A percentile compares a stretch with the other conserved stretches of the same genome.
Evolutionary conservation across 345 rosid genomes (phyloP).

Genomic region (Camelina laxa): DNA sequence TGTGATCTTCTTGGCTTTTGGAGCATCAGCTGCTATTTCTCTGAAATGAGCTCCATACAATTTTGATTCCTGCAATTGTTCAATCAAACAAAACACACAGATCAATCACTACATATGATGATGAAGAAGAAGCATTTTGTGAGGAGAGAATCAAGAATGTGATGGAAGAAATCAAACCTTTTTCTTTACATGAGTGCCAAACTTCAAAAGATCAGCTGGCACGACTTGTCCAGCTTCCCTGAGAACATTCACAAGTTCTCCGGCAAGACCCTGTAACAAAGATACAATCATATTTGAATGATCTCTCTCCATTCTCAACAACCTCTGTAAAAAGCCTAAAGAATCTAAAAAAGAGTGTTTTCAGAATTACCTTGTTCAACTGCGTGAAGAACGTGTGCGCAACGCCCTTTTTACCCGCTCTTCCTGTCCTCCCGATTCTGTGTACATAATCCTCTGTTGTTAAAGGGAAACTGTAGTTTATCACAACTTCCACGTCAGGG

Average conservation of each 20-base stretch:
- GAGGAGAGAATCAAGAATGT: slow-evolving; percentile 4
- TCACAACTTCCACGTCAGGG: slow-evolving; percentile 95
- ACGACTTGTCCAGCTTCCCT: slow-evolving; percentile 89
- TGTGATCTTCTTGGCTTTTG: slow-evolving; percentile 76
- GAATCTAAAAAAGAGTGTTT: background rate
- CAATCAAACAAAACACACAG: slow-evolving; percentile 8
- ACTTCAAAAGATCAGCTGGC: slow-evolving; percentile 80
- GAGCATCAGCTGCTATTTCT: slow-evolving; percentile 91
- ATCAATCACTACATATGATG: slow-evolving; percentile 15
- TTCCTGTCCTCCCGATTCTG: slow-evolving; percentile 94
- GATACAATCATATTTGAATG: background rate
- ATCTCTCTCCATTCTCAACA: background rate
- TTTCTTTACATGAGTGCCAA: slow-evolving; percentile 95
- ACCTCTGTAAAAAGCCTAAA: background rate
- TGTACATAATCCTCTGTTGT: slow-evolving; percentile 96
- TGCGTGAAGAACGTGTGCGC: slow-evolving; percentile 94
- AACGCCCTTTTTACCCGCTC: slow-evolving; percentile 97
- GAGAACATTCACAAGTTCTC: slow-evolving; percentile 94
- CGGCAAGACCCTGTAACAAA: slow-evolving; percentile 73
- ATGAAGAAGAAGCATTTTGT: background rate
- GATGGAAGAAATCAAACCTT: slow-evolving; percentile 52
- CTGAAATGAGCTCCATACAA: slow-evolving; percentile 93
- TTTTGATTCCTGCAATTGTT: slow-evolving; percentile 74
- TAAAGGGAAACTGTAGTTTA: slow-evolving; percentile 92
- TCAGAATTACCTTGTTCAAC: slow-evolving; percentile 70